Conservation (phyloP, 345 rosid species). For the Cardamine resedifolia region DNA sequence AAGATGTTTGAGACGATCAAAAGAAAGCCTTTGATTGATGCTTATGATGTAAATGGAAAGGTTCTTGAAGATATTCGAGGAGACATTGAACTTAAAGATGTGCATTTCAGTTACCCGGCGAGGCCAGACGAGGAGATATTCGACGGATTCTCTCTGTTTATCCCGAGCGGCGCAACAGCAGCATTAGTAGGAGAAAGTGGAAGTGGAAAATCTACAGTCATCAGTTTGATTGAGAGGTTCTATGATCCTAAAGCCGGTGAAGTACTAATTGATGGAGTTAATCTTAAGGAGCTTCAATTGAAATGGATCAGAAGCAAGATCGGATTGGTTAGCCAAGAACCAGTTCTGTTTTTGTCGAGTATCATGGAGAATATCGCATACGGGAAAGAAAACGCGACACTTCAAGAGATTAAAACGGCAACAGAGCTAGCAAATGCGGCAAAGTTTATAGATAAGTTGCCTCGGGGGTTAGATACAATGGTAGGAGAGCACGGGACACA, state of each 20-base stretch:
- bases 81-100: constrained; percentile 64
- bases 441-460: constrained; percentile 69
- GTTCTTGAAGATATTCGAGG: constrained; percentile 60
- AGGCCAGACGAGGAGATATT: constrained; percentile 73
- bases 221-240: constrained; percentile 76
- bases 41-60: constrained; percentile 56
- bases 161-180: constrained; percentile 61
- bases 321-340: constrained; percentile 87
- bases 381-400: constrained; percentile 78
- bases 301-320: constrained; percentile 76
- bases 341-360: constrained; percentile 66
- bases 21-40: constrained; percentile 67
- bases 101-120: constrained; percentile 72
- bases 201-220: constrained; percentile 84
- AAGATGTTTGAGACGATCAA: constrained; percentile 79
- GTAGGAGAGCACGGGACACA: constrained; percentile 95
- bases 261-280: constrained; percentile 64
- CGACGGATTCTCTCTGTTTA: constrained; percentile 62
- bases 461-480: constrained; percentile 85
- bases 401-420: constrained; percentile 63
- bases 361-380: constrained; percentile 71
- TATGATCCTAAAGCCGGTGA: constrained; percentile 74
- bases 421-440: constrained; percentile 78
- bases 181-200: constrained; percentile 92
- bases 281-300: constrained; percentile 66